Conservation (phyloP, 805 yeast genomes). For the Cyberlindnera xylosilytica region DNA sequence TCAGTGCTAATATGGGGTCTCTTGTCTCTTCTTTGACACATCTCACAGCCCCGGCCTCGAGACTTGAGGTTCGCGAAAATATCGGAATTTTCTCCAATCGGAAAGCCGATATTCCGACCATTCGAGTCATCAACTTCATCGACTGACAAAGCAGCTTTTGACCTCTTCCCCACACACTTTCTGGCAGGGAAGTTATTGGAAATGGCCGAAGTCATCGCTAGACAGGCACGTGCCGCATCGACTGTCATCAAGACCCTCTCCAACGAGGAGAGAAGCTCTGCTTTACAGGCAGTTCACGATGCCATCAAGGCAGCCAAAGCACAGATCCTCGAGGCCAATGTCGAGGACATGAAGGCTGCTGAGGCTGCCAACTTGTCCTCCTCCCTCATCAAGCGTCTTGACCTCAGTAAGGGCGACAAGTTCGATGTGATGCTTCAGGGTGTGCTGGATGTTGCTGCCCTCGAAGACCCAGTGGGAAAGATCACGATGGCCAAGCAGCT, state of each 20-base stretch:
- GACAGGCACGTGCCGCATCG: conserved; percentile 78
- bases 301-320: conserved; percentile 58
- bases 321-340: conserved; percentile 68
- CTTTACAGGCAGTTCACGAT: conserved; percentile 70
- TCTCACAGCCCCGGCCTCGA: too few relatives aligned
- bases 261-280: conserved; percentile 68
- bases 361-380: conserved; percentile 55
- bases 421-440: conserved; percentile 95
- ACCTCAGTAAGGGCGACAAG: conserved; percentile 77
- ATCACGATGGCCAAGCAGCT: conserved; percentile 76
- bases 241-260: conserved; percentile 75
- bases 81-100: too few relatives aligned
- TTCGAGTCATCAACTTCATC: too few relatives aligned
- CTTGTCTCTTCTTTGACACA: too few relatives aligned
- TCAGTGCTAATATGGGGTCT: too few relatives aligned
- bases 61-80: too few relatives aligned
- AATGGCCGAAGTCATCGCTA: conserved; percentile 75
- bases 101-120: too few relatives aligned
- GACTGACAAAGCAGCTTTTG: too few relatives aligned
- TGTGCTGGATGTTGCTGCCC: conserved; percentile 80
- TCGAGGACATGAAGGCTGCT: conserved; percentile 71
- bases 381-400: conserved; percentile 80
- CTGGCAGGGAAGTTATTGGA: too few relatives aligned
- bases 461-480: conserved; percentile 93
- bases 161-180: not conserved